phyloP scores from a whole-genome alignment of 108 stramenopile genomes.

The Cyclostephanos tholiformis region DNA sequence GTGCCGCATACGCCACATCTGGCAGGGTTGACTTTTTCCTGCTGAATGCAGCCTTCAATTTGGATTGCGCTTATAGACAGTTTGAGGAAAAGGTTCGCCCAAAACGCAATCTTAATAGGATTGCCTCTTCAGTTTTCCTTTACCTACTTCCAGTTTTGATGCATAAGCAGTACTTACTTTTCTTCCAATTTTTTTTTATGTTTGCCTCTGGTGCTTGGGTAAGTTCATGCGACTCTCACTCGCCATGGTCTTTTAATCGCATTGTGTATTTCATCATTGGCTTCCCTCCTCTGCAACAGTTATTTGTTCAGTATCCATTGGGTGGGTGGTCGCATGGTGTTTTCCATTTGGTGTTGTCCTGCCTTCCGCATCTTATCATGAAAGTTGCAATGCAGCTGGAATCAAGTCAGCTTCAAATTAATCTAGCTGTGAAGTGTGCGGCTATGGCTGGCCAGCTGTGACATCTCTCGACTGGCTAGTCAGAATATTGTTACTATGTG shows the following conservation, averaged over 20 bases:
- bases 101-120: constrained; percentile 55
- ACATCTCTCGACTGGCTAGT: constrained; percentile 2
- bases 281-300: not conserved
- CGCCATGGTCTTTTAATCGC: not conserved
- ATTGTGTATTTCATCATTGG: not conserved
- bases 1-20: constrained; percentile 64
- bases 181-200: constrained; percentile 34
- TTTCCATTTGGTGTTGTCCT: constrained; percentile 64
- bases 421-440: constrained; percentile 32
- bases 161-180: constrained; percentile 30
- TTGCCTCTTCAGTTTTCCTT: constrained; percentile 57
- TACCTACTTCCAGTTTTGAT: constrained; percentile 64
- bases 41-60: constrained; percentile 58
- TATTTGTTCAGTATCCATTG: constrained; percentile 61
- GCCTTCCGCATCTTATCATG: constrained; percentile 48
- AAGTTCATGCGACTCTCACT: not conserved
- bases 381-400: constrained; percentile 21
- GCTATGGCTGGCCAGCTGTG: constrained; percentile 6
- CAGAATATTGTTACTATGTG: not conserved
- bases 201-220: constrained; percentile 43
- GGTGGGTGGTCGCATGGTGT: constrained; percentile 80
- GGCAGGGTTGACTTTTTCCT: constrained; percentile 68
- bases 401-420: constrained; percentile 33
- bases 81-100: constrained; percentile 58
- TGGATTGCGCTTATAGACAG: constrained; percentile 48